A percentile compares a stretch with the other conserved stretches of the same genome.
These are phyloP conservation scores for Cadophora malorum DNA, from an alignment of 2,329 filamentous ascomycete genomes.

Conservation along the genomic window DNA sequence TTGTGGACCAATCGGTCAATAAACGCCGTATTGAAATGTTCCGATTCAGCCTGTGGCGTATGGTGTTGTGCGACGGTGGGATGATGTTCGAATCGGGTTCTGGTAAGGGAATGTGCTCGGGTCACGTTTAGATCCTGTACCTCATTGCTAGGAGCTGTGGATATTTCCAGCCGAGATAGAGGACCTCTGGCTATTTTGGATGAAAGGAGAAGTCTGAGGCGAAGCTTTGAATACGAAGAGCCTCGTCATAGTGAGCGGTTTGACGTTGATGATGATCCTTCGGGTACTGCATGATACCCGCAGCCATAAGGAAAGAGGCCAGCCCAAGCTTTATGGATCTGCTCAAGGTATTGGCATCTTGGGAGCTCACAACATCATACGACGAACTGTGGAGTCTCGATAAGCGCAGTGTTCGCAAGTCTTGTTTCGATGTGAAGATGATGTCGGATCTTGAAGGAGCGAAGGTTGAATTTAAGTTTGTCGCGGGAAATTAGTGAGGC, in stretches of 20 bases:
- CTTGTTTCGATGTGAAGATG: not conserved
- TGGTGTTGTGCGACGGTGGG: not conserved
- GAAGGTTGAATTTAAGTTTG: conserved; percentile 59
- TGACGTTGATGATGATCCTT: not conserved
- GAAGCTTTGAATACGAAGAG: not conserved
- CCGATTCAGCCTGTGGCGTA: conserved; percentile 2
- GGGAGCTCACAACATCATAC: not conserved
- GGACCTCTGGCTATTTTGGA: not conserved
- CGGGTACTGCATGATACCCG: not conserved
- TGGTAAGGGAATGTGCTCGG: not conserved
- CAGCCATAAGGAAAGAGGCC: not conserved
- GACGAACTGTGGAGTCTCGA: not conserved
- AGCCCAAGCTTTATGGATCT: not conserved
- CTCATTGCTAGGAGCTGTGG: not conserved
- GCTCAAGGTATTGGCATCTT: not conserved
- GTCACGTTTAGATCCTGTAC: not conserved
- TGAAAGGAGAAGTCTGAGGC: not conserved
- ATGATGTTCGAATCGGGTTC: not conserved
- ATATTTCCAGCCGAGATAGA: not conserved
- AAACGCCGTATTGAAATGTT: not conserved
- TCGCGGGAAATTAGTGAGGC: conserved; percentile 52
- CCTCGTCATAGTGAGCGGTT: not conserved
- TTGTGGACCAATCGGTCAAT: not conserved
- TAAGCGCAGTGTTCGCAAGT: not conserved
- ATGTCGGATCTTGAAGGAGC: conserved; percentile 64